These are phyloP conservation scores for Vicia faba DNA, from an alignment of 306 rosid genomes.

Conservation along the genomic window DNA sequence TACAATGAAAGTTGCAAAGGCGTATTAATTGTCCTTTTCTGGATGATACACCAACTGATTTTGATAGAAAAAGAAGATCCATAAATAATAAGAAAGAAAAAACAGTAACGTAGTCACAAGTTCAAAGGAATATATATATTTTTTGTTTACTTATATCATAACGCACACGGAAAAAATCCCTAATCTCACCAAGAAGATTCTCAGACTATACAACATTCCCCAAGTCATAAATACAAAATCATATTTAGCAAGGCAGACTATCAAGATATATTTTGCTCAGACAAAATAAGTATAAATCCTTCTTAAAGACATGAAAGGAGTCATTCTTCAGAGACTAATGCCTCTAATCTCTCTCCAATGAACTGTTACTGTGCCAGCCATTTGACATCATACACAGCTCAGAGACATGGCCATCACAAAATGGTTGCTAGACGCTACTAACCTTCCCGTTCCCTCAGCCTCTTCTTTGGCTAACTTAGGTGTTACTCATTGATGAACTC, in stretches of 20 bases:
- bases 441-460: conserved; percentile 6
- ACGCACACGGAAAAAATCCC: conserved; percentile 22
- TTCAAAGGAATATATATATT: conserved; percentile 31
- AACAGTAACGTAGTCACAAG: not conserved
- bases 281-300: conserved; percentile 31
- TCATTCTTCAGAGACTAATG: conserved; percentile 31
- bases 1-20: not conserved
- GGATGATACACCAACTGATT: conserved; percentile 2
- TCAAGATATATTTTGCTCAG: conserved; percentile 31
- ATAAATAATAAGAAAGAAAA: not conserved
- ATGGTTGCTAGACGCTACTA: conserved; percentile 31
- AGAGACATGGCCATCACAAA: conserved; percentile 34
- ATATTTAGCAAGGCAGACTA: conserved; percentile 34
- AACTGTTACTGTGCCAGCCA: conserved; percentile 32
- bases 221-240: conserved; percentile 28
- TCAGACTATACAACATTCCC: conserved; percentile 43
- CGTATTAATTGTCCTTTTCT: not conserved
- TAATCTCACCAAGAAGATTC: conserved; percentile 23
- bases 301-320: conserved; percentile 32
- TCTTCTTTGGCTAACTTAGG: conserved; percentile 33
- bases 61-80: not conserved
- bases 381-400: conserved; percentile 32
- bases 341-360: conserved; percentile 31
- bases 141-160: conserved; percentile 29
- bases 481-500: conserved; percentile 36